A percentile compares a stretch with the other conserved stretches of the same genome.
Evolutionary conservation across 108 stramenopile species (phyloP).

Genomic region (Epipyxis sp.): DNA sequence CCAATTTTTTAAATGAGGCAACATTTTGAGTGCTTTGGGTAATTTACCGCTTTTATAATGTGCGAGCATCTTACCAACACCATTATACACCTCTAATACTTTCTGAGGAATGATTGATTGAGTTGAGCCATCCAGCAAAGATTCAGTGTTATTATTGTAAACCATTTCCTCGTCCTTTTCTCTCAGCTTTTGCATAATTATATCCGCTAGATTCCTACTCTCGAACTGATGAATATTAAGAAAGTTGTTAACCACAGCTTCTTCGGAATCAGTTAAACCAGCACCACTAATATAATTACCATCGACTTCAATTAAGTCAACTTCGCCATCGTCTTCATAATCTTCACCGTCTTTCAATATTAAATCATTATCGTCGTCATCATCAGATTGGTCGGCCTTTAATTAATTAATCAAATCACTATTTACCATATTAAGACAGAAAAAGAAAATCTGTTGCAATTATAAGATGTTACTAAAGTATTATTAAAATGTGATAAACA

Average conservation of each 20-base stretch:
- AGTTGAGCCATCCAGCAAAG: slow-evolving; percentile 40
- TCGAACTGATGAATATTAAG: not conserved
- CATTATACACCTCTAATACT: slow-evolving; percentile 88
- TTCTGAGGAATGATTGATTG: slow-evolving; percentile 36
- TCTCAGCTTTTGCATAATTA: slow-evolving; percentile 94
- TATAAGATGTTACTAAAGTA: not conserved
- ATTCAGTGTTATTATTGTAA: slow-evolving; percentile 46
- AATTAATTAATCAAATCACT: not conserved
- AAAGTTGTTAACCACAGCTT: not conserved
- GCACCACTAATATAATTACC: no score
- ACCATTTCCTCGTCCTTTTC: slow-evolving; percentile 74
- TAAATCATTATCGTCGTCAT: slow-evolving; percentile 25
- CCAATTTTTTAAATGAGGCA: slow-evolving; percentile 91
- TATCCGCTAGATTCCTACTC: slow-evolving; percentile 72
- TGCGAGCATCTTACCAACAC: slow-evolving; percentile 85
- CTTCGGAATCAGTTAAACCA: no score
- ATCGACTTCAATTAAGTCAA: slow-evolving; percentile 24
- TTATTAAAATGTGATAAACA: not conserved
- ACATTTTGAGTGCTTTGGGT: slow-evolving; percentile 99
- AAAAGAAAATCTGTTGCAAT: not conserved
- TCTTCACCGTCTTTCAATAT: slow-evolving; percentile 29
- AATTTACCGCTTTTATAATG: slow-evolving; percentile 93
- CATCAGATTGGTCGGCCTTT: not conserved
- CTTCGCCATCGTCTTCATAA: slow-evolving; percentile 30
- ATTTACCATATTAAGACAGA: not conserved